A percentile compares a stretch with the other conserved stretches of the same genome.
phyloP scores from a whole-genome alignment of 2,329 filamentous ascomycete species.

The Byssothecium circinans region DNA sequence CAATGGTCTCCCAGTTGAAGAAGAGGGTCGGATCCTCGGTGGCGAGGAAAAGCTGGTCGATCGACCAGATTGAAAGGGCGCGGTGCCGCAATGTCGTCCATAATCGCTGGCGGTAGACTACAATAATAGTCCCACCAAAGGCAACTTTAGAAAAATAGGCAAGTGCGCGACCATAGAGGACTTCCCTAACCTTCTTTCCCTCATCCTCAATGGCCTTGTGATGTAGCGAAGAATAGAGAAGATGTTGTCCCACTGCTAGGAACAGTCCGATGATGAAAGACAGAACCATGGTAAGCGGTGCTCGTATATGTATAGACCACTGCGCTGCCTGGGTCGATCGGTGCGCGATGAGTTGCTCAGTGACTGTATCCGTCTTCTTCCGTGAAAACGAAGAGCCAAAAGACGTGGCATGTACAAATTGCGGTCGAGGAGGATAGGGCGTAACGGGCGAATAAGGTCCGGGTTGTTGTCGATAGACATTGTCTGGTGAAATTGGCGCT shows the following conservation, averaged over 20 bases:
- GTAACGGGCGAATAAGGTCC: slow-evolving; percentile 22
- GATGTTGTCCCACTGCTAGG: slow-evolving; percentile 37
- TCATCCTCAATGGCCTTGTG: slow-evolving; percentile 26
- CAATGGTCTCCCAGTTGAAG: slow-evolving; percentile 35
- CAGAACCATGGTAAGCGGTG: slow-evolving; percentile 27
- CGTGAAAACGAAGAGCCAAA: slow-evolving; percentile 24
- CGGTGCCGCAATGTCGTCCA: slow-evolving; percentile 39
- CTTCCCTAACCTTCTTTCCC: slow-evolving; percentile 34
- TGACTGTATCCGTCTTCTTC: slow-evolving; percentile 32
- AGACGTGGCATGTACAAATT: slow-evolving; percentile 23
- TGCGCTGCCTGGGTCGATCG: slow-evolving; percentile 33
- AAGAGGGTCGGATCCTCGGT: slow-evolving; percentile 40
- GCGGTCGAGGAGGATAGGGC: slow-evolving; percentile 20
- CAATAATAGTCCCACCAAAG: slow-evolving; percentile 34
- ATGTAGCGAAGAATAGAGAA: slow-evolving; percentile 35
- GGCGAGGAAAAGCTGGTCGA: slow-evolving; percentile 40
- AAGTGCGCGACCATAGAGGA: slow-evolving; percentile 39
- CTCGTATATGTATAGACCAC: slow-evolving; percentile 44
- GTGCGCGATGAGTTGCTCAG: slow-evolving; percentile 33
- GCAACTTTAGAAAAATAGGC: slow-evolving; percentile 41
- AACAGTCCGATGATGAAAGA: slow-evolving; percentile 32
- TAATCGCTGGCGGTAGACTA: slow-evolving; percentile 40
- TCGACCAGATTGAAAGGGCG: slow-evolving; percentile 37
- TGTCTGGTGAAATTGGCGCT: slow-evolving; percentile 25
- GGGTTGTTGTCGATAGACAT: slow-evolving; percentile 21